Evolutionary conservation across 2,329 filamentous ascomycete genomes (phyloP).

Genomic region (Fusarium algeriense): DNA sequence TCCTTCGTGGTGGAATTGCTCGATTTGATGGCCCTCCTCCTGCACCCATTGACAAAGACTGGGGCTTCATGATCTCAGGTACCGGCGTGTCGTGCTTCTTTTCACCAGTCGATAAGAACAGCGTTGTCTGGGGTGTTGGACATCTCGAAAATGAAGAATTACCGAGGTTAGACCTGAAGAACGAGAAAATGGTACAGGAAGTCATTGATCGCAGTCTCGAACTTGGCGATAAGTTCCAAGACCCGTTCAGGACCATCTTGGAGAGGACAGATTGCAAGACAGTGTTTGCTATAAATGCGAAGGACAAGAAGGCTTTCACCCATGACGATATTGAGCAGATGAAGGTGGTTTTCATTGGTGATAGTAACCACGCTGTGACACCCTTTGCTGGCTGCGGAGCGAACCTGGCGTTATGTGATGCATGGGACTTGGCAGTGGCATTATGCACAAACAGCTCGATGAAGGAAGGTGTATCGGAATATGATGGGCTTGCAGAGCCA

Average conservation of each 20-base stretch:
- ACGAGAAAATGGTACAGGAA: slow-evolving; percentile 41
- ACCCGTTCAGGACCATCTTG: slow-evolving; percentile 57
- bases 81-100: slow-evolving; percentile 58
- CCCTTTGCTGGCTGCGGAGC: slow-evolving; percentile 64
- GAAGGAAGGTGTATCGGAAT: slow-evolving; percentile 47
- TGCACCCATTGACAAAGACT: slow-evolving; percentile 51
- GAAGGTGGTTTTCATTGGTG: slow-evolving; percentile 61
- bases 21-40: slow-evolving; percentile 53
- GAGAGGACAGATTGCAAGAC: slow-evolving; percentile 54
- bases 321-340: slow-evolving; percentile 48
- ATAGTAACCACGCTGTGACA: slow-evolving; percentile 63
- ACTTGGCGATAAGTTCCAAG: slow-evolving; percentile 52
- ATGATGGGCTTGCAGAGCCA: slow-evolving; percentile 54
- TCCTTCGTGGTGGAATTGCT: slow-evolving; percentile 55
- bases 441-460: slow-evolving; percentile 49
- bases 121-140: slow-evolving; percentile 59
- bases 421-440: slow-evolving; percentile 59
- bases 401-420: slow-evolving; percentile 62
- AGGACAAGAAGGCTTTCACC: slow-evolving; percentile 59
- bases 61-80: slow-evolving; percentile 56
- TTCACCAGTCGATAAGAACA: slow-evolving; percentile 57
- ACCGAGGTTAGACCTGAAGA: slow-evolving; percentile 17
- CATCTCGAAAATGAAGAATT: slow-evolving; percentile 45
- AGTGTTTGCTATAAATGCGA: slow-evolving; percentile 55
- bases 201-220: slow-evolving; percentile 51